Conservation (phyloP, 805 yeast species). For the Candida boleticola region DNA sequence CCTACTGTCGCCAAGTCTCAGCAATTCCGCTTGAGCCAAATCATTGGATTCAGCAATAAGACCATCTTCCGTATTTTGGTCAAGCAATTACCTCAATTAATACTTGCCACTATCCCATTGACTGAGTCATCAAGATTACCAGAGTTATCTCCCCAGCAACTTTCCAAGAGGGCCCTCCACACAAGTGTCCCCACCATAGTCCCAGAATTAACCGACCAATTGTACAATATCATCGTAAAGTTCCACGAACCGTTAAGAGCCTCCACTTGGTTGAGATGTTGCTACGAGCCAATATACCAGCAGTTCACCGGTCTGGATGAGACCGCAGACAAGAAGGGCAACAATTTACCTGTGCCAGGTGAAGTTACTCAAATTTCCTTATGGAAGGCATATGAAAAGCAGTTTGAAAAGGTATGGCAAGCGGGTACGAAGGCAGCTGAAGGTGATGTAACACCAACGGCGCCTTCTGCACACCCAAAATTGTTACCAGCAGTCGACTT, state of each 20-base stretch:
- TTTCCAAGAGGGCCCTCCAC: conserved; percentile 51
- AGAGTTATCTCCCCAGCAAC: conserved; percentile 23
- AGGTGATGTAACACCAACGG: not conserved
- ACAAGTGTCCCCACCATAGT: conserved; percentile 58
- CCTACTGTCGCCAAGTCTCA: conserved; percentile 32
- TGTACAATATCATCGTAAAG: conserved; percentile 58
- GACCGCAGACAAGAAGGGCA: conserved; percentile 12
- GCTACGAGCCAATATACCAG: conserved; percentile 65
- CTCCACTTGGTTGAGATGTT: conserved; percentile 90
- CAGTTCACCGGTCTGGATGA: conserved; percentile 8
- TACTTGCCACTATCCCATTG: conserved; percentile 33
- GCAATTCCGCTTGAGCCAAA: conserved; percentile 42
- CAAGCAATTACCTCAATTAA: conserved; percentile 61
- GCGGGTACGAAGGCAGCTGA: conserved; percentile 11
- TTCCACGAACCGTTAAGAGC: conserved; percentile 88
- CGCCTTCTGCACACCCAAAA: conserved; percentile 18
- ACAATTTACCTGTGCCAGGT: conserved; percentile 37
- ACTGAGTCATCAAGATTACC: conserved; percentile 28
- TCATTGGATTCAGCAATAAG: conserved; percentile 45
- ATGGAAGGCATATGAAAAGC: conserved; percentile 93
- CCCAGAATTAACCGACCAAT: conserved; percentile 54
- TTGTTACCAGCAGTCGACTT: conserved; percentile 94
- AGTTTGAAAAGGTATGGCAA: conserved; percentile 66
- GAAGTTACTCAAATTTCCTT: conserved; percentile 93
- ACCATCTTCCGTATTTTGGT: conserved; percentile 51